Evolutionary conservation across 768 basidiomycete species (phyloP), one percentile per base, ranked within the genome.

Genomic region (Trametes cinnabarina): DNA sequence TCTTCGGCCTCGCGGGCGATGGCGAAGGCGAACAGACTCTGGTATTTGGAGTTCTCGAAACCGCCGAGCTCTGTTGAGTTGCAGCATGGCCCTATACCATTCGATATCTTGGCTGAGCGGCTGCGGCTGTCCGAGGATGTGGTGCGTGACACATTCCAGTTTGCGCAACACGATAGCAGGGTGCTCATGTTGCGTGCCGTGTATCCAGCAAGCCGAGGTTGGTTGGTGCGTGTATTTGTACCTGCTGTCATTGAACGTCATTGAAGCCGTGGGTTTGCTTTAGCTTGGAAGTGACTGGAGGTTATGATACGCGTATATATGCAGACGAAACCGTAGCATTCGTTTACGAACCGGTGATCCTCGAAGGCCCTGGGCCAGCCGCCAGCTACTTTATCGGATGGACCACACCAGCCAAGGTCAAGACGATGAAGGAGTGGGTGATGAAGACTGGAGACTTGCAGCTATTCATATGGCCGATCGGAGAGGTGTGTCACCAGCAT

Each of bases 311-410:
- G 57, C 75, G 78, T 4, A 51, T 84, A 14, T 73, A 77, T 48
- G 75, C 77, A 11, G 57, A 71, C 8, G 53, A 51, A 2, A 60
- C 75, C 9, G 65, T 79, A 61, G 82, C 78, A 0, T 86, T 85
- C 58, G 39, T 85, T 9, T 77, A 81, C 47, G 80, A 83, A 56
- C 86, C 86, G 0, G 71, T 85, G 30, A 72, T 82, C 23, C 72
- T 85, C 39, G 85, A 87, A 49, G 76, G 72, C 1, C 70, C 74
- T 9, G 64, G 72, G 1, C 70, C 74, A 10, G 63, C 64, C 3
- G 68, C 64, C 2, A 62, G 80, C 5, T 77, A 80, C 60, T 58
- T 85, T 23, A 72, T 86, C 40, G 82, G 84, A 60, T 87, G 84
- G 83, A 79, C 80, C 19, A 67, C 67, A 4, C 55, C 57, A 8